phyloP scores from a whole-genome alignment of 768 basidiomycete species.

The Suillus brevipes region DNA sequence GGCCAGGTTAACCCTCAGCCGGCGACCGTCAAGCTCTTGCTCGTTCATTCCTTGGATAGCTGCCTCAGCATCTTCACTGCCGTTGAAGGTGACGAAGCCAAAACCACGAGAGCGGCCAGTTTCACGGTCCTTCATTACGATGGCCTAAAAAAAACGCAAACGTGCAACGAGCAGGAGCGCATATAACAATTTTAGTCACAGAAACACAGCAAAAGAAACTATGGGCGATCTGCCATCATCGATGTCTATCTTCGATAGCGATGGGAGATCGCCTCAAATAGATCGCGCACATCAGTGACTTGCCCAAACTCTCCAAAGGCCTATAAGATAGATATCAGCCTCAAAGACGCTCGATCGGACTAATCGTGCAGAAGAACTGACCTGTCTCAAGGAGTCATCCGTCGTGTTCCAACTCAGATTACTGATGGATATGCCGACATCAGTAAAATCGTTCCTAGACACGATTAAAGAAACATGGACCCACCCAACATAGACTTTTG shows the following conservation, averaged over 20 bases:
- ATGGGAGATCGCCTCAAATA: slow-evolving; percentile 30
- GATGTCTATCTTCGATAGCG: slow-evolving; percentile 21
- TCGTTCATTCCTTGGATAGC: slow-evolving; percentile 50
- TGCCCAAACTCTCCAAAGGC: slow-evolving; percentile 45
- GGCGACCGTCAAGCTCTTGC: slow-evolving; percentile 54
- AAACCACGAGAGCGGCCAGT: slow-evolving; percentile 60
- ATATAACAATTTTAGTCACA: slow-evolving; percentile 27
- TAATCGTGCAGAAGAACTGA: slow-evolving; percentile 17
- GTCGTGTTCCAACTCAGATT: slow-evolving; percentile 37
- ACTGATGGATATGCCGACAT: slow-evolving; percentile 17
- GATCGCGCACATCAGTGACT: slow-evolving; percentile 51
- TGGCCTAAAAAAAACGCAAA: slow-evolving; percentile 23
- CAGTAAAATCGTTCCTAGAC: slow-evolving; percentile 1
- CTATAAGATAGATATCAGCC: slow-evolving; percentile 23
- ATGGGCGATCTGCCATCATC: slow-evolving; percentile 30
- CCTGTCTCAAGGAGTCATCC: slow-evolving; percentile 26
- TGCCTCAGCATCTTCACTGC: slow-evolving; percentile 38
- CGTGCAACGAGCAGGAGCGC: slow-evolving; percentile 21
- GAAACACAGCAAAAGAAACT: slow-evolving; percentile 9
- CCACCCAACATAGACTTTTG: slow-evolving; percentile 35
- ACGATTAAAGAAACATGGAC: neutral
- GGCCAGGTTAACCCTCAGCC: slow-evolving; percentile 50
- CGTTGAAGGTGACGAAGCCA: slow-evolving; percentile 50
- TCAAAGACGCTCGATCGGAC: neutral
- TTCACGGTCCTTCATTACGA: slow-evolving; percentile 51